Conservation (phyloP, 176 grass and related monocot species). For the Eragrostis curvula region DNA sequence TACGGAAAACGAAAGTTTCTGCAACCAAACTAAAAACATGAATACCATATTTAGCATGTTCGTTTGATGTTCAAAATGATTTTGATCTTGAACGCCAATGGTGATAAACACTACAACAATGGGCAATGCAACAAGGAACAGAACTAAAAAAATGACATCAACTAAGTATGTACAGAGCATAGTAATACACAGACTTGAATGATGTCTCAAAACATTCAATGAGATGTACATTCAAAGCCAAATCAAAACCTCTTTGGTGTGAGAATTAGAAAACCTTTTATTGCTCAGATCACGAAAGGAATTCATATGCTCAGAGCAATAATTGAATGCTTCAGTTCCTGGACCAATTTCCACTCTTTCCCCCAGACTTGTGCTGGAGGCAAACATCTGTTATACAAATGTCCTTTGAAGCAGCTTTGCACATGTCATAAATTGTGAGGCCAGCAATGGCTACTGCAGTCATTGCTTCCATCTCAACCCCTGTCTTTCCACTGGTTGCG, state of each 20-base stretch:
- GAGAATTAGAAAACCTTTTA: not conserved
- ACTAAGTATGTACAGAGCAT: not conserved
- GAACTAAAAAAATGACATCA: constrained; percentile 8
- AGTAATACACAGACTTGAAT: constrained; percentile 15
- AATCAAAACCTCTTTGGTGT: constrained; percentile 21
- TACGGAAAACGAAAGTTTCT: not conserved
- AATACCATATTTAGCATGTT: no score
- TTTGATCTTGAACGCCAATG: not conserved
- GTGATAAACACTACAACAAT: not conserved
- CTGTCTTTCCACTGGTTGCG: constrained; percentile 66
- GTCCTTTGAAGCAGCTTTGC: constrained; percentile 93
- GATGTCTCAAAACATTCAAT: constrained; percentile 12
- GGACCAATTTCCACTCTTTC: constrained; percentile 87
- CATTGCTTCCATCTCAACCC: constrained; percentile 97
- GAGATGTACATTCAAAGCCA: constrained; percentile 10
- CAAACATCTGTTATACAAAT: constrained; percentile 79
- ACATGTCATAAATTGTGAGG: constrained; percentile 95
- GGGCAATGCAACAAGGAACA: not conserved
- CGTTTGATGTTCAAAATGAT: not conserved
- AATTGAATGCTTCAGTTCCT: constrained; percentile 43
- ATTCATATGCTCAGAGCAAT: constrained; percentile 3
- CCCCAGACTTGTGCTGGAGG: constrained; percentile 80
- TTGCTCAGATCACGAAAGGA: not conserved
- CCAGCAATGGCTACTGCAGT: constrained; percentile 81
- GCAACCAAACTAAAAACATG: no score